Conservation (phyloP, 331 rosid species). For the Rosa hybrid region DNA sequence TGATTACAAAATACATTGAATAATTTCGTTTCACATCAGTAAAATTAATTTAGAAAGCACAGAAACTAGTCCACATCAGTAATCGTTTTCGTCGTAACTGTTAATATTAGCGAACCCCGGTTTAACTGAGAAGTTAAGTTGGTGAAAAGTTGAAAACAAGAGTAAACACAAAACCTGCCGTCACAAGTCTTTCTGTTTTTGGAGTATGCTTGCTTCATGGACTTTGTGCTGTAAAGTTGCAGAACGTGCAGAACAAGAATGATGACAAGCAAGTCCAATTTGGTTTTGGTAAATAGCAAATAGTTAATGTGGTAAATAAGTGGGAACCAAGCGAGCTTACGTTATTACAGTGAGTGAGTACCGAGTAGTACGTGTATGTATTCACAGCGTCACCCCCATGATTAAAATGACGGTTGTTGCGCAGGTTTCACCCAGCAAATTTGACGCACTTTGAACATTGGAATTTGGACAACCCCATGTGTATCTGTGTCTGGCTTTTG, state of each 20-base stretch:
- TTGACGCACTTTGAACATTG: background rate
- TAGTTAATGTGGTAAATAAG: background rate
- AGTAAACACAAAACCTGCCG: background rate
- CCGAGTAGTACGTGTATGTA: background rate
- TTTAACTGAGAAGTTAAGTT: background rate
- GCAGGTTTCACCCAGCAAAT: background rate
- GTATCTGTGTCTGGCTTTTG: conserved; percentile 8
- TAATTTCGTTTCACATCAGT: background rate
- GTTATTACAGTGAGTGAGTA: background rate
- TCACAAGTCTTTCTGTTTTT: background rate
- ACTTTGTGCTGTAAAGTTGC: background rate
- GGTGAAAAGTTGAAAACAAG: background rate
- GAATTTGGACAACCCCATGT: conserved; percentile 16
- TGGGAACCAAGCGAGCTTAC: background rate
- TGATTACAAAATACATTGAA: background rate
- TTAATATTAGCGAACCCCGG: background rate
- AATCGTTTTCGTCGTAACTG: too few species aligned
- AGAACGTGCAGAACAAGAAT: background rate
- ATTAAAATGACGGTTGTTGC: background rate
- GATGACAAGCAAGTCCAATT: background rate
- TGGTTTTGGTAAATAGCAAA: background rate
- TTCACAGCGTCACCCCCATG: background rate
- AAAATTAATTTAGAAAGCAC: background rate
- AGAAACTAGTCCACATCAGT: too few species aligned
- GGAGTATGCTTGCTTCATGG: background rate